Percentiles rank a stretch among this genome's conserved stretches.
Evolutionary conservation across 768 basidiomycete species (phyloP).

Genomic region (Tulasnella sp.): DNA sequence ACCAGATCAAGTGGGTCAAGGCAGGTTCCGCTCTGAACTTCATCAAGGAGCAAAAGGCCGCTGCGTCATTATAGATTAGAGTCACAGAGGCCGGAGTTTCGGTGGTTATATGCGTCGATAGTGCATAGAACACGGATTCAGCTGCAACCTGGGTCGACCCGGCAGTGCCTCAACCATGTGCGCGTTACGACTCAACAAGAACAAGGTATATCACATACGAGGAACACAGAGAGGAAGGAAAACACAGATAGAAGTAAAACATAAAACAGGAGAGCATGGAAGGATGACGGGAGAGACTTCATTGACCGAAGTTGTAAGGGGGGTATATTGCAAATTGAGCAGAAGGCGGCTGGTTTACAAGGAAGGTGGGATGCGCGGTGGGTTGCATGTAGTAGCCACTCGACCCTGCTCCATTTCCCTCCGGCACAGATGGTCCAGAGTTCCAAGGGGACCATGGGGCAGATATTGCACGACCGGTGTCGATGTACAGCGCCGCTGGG

Average conservation of each 20-base stretch:
- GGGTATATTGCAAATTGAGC: background rate
- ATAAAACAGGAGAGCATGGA: background rate
- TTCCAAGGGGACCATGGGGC: background rate
- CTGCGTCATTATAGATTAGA: background rate
- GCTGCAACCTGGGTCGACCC: too few species aligned
- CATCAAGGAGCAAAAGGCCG: constrained; percentile 39
- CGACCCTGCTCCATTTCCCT: background rate
- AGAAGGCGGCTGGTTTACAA: background rate
- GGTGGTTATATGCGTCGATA: too few species aligned
- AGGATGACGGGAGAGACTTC: background rate
- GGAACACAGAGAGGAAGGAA: too few species aligned
- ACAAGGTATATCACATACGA: too few species aligned
- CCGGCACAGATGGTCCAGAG: background rate
- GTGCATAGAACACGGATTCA: background rate
- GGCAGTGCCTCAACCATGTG: too few species aligned
- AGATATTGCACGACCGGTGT: background rate
- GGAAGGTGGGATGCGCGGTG: background rate
- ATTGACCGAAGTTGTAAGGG: background rate
- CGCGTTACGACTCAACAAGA: too few species aligned
- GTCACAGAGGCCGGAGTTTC: background rate
- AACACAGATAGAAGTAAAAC: too few species aligned
- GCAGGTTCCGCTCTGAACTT: constrained; percentile 85
- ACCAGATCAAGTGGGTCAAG: constrained; percentile 83
- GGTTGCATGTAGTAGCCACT: background rate
- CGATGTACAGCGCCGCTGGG: background rate